Conservation (phyloP, 225 moss, liverwort and hornwort genomes). For the Asterella californica region DNA sequence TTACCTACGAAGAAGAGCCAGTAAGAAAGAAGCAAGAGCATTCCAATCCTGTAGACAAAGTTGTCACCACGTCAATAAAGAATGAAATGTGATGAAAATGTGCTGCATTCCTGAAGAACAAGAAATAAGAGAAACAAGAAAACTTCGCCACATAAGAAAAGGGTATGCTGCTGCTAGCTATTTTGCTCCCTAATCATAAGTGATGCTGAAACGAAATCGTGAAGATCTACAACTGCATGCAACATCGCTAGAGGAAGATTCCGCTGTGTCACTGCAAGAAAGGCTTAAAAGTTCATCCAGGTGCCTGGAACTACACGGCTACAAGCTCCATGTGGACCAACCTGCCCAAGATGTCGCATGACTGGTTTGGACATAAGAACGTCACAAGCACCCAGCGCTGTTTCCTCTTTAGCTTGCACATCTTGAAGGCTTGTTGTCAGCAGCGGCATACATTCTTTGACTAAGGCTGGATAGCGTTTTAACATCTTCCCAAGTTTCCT, state of each 20-base stretch:
- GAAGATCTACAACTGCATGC: not conserved
- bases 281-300: not conserved
- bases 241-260: not conserved
- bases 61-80: not conserved
- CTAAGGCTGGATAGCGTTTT: slow-evolving; percentile 61
- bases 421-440: slow-evolving; percentile 66
- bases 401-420: slow-evolving; percentile 68
- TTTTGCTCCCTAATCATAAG: not conserved
- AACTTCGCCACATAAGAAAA: not conserved
- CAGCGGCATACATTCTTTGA: slow-evolving; percentile 71
- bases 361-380: slow-evolving; percentile 53
- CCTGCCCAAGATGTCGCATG: slow-evolving; percentile 68
- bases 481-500: slow-evolving; percentile 54
- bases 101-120: not conserved
- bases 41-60: slow-evolving; percentile 61
- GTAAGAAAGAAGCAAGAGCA: slow-evolving; percentile 65
- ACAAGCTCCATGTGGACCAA: slow-evolving; percentile 11
- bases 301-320: not conserved
- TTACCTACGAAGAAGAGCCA: slow-evolving; percentile 67
- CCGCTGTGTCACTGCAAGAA: not conserved
- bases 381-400: slow-evolving; percentile 74
- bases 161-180: not conserved
- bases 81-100: not conserved
- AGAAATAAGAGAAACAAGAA: not conserved
- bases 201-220: not conserved